Base-by-base conservation (phyloP, 2,329 filamentous ascomycete species). In the Trematosphaeria pertusa region DNA sequence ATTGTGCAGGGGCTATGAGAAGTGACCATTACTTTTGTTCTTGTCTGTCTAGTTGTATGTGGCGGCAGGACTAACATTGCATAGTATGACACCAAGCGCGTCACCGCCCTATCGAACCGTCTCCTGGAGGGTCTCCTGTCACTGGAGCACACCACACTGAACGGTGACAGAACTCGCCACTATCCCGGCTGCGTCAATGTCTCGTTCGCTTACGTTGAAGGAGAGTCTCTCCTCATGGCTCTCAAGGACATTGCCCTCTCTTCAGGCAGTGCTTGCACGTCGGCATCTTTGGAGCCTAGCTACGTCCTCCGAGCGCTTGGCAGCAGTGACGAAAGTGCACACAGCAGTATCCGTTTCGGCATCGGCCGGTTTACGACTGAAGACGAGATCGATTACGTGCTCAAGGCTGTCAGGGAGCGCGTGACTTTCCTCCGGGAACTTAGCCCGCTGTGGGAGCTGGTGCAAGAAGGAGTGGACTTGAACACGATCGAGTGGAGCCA, bases 401-500 rank as follows among this genome's bases (percentile, higher is more conserved):
- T 99, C 47, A 94, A 96, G 77, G 93, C 94, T 0, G 94, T 99
- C 1, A 84, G 83, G 71, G 90, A 96, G 70, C 85, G 94, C 41
- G 94, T 99, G 33, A 88, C 85, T 12, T 97, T 97, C 80, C 78
- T 99, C 64, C 85, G 94, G 62, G 94, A 99, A 77, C 79, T 99
- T 58, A 97, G 92, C 70, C 94, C 94, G 30, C 77, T 99, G 46
- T 99, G 94, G 94, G 94, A 99, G 75, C 77, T 99, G 56, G 94
- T 99, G 10, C 94, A 99, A 76, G 94, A 99, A 73, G 94, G 94
- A 12, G 84, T 99, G 55, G 94, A 96, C 69, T 77, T 99, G 59
- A 89, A 95, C 75, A 96, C 91, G 33, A 99, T 99, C 65, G 87
- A 99, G 76, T 99, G 94, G 94, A 96, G 89, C 70, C 92, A 97